Evolutionary conservation across 106 monocot genomes (phyloP), one percentile per base, ranked within the genome.

Genomic region (Ottelia alismoides): DNA sequence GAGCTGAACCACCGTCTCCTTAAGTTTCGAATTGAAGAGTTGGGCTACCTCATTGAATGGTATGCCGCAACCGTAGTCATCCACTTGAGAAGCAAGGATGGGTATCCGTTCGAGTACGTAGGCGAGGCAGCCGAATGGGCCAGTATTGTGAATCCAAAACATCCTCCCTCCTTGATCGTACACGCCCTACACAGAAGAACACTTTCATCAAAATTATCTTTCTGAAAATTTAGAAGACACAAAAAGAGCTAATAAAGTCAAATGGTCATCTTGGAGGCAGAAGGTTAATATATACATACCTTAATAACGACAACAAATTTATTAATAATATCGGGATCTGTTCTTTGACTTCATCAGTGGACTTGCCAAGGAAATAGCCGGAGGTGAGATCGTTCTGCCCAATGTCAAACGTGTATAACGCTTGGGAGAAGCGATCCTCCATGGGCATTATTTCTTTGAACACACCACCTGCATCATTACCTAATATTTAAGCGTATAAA

Each of bases 131-230:
- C 96, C 96, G 20, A 89, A 74, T 1, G 96, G 96, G 20, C 96
- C 88, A 0, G 96, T 89, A 67, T 82, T 89, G 74, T 96, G 96
- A 32, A 96, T 77, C 96, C 96, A 96, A 51, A 96, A 96, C 57
- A 47, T 70, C 67, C 85, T 78, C 20, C 81, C 85, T 10, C 88
- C 96, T 5, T 65, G 49, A 4, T 50, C 49, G 61, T 96, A 82
- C 9, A 89, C 25, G 27, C 25, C 28, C 96, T 96, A 61, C 76
- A 60, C 30, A 21, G n/a, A n/a, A 26, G 53, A 52, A 30, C 19
- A 10, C 10, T 25, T n/a, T n/a, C n/a, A n/a, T n/a, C n/a, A n/a
- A n/a, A n/a, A n/a, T n/a, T n/a, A n/a, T n/a, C n/a, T n/a, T n/a
- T n/a, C n/a, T n/a, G n/a, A n/a, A n/a, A n/a, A n/a, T n/a, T n/a